Evolutionary conservation across 305 asterid species (phyloP).

Genomic region (Solanum hybrid): DNA sequence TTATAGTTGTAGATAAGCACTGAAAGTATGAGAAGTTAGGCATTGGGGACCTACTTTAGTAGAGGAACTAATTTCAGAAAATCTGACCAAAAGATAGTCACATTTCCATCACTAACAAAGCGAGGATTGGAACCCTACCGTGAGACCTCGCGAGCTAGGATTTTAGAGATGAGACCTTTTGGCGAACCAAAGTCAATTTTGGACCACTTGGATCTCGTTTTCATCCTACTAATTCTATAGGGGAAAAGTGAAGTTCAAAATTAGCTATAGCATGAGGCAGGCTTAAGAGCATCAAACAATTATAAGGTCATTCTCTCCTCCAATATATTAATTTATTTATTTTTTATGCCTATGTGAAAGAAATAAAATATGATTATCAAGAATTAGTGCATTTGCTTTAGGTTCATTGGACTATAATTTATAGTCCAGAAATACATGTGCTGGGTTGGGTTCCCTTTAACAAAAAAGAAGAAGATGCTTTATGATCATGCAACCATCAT

Average conservation of each 20-base stretch:
- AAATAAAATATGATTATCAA: neutral
- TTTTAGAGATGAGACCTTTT: neutral
- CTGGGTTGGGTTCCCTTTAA: neutral
- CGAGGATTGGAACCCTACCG: neutral
- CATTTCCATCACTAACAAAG: neutral
- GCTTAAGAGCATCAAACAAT: neutral
- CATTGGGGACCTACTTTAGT: neutral
- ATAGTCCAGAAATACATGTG: neutral
- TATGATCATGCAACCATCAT: slow-evolving; percentile 3
- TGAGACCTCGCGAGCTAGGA: neutral
- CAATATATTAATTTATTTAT: neutral
- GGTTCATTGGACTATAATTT: neutral
- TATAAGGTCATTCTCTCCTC: neutral
- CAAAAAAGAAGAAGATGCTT: neutral
- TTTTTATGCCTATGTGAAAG: neutral
- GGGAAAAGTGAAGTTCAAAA: neutral
- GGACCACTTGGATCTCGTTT: neutral
- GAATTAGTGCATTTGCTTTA: neutral
- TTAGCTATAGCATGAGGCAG: neutral
- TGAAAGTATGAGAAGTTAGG: neutral
- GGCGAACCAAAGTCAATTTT: neutral
- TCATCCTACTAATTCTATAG: neutral
- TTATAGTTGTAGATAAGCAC: neutral
- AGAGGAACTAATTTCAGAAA: neutral
- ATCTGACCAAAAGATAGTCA: neutral